Conservation (phyloP, 2,329 filamentous ascomycete genomes). For the Pseudogymnoascus destructans region DNA sequence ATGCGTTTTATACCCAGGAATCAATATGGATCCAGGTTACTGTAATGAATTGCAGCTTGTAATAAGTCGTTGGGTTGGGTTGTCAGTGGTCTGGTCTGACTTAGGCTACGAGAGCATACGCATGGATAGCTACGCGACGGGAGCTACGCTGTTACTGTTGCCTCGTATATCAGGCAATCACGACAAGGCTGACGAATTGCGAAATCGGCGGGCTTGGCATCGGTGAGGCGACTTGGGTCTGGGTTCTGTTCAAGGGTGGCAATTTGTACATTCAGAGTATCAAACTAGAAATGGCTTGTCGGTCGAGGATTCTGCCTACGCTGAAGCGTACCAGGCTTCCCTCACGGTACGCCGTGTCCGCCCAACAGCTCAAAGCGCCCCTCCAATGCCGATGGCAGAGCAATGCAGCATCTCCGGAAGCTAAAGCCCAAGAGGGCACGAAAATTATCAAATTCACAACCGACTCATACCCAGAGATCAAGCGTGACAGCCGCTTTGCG, state of each 20-base stretch:
- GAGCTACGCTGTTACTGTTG: conserved; percentile 8
- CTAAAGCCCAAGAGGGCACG: conserved; percentile 20
- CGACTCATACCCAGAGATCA: conserved; percentile 71
- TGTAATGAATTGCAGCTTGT: conserved; percentile 13
- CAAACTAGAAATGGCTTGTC: conserved; percentile 8
- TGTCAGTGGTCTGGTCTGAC: conserved; percentile 10
- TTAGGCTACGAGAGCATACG: conserved; percentile 12
- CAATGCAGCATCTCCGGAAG: conserved; percentile 23
- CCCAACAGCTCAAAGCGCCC: conserved; percentile 15
- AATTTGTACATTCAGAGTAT: not conserved
- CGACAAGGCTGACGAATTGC: conserved; percentile 1
- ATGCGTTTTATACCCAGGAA: not conserved
- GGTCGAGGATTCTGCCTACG: conserved; percentile 7
- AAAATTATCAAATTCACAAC: conserved; percentile 61
- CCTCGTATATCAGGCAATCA: not conserved
- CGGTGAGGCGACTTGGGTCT: not conserved
- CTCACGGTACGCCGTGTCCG: not conserved
- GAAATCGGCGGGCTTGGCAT: conserved; percentile 4
- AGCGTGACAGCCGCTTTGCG: conserved; percentile 65
- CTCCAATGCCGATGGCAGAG: conserved; percentile 9
- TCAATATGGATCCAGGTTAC: conserved; percentile 10
- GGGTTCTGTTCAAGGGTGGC: not conserved
- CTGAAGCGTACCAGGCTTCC: not conserved
- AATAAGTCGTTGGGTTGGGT: conserved; percentile 7
- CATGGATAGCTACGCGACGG: conserved; percentile 10